Evolutionary conservation across 2,329 filamentous ascomycete genomes (phyloP).

Genomic region (Coniochaeta hoffmannii): DNA sequence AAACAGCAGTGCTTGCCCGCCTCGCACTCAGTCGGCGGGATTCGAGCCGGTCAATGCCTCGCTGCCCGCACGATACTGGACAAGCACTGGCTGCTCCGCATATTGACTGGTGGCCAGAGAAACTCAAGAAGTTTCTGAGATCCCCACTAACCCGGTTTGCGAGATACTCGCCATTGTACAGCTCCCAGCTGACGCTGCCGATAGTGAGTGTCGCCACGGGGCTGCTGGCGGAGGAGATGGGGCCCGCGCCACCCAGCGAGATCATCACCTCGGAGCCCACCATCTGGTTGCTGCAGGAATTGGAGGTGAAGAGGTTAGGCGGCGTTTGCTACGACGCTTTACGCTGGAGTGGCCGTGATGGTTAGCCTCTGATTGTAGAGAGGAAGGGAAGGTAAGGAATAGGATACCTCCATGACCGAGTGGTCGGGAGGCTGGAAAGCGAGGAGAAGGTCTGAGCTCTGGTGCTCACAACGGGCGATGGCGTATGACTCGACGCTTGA

Average conservation of each 20-base stretch:
- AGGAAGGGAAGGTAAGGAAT: background rate
- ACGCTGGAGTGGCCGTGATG: slow-evolving; percentile 23
- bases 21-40: slow-evolving; percentile 4
- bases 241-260: slow-evolving; percentile 52
- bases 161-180: slow-evolving; percentile 47
- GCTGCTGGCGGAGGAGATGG: slow-evolving; percentile 45
- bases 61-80: slow-evolving; percentile 45
- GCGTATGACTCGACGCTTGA: slow-evolving; percentile 38
- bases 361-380: background rate
- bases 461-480: slow-evolving; percentile 30
- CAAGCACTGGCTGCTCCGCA: slow-evolving; percentile 43
- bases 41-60: slow-evolving; percentile 46
- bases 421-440: slow-evolving; percentile 27
- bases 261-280: slow-evolving; percentile 58
- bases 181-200: slow-evolving; percentile 45
- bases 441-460: slow-evolving; percentile 24
- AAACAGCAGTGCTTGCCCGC: background rate
- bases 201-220: slow-evolving; percentile 46
- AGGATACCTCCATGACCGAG: slow-evolving; percentile 30
- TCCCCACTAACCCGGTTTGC: slow-evolving; percentile 49
- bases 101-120: slow-evolving; percentile 39
- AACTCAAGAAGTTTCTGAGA: slow-evolving; percentile 48
- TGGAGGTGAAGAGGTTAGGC: slow-evolving; percentile 54
- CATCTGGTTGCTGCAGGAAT: slow-evolving; percentile 24
- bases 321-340: slow-evolving; percentile 43